Base-by-base conservation (phyloP, 1,139 yeast species). In the Saccharomyces pastorianus region DNA sequence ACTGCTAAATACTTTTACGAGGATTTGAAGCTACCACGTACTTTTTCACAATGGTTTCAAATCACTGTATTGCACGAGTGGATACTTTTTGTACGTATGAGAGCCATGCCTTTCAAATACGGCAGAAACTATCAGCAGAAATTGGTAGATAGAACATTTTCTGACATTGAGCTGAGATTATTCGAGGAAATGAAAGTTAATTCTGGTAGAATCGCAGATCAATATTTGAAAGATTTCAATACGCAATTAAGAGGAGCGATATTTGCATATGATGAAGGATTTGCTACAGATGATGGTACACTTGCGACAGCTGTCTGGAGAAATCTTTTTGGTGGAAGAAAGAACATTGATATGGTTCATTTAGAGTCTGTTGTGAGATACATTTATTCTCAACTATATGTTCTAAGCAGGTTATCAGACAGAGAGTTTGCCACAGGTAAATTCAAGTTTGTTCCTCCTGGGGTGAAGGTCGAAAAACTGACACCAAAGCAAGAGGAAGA, bases 11-110 rank as follows among this genome's bases (percentile, higher is more conserved):
- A 85, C 63, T 86, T 84, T 74, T 91, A 88, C 66, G 86, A 87
- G 55, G 87, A 93, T 8, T 75, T 93, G 57, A 84, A 81, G 26
- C 76, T 95, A 65, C 97, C 96, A 25, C 78, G 80, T 67, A 85
- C 97, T 0, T 93, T 91, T 67, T 83, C 93, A 27, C 96, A 90
- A 71, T 93, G 97, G 96, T 91, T 85, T 68, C 98, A 91, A 72
- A 86, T 93, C 61, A 87, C 96, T 5, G 78, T 86, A 3, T 77
- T 93, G 61, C 99, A 93, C 70, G 84, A 88, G 59, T 93, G 99
- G 99, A 84, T 93, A 66, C 76, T 93, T 53, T 85, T 86, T 62
- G 96, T 88, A 14, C 82, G 99, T 66, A 90, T 93, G 96, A 82
- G 99, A 69, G 95, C 95, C 20, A 78, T 95, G 85, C 98, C 98